Base-by-base conservation (phyloP, 371 early-diverging fungal species). In the Syncephalastrum contaminatum region DNA sequence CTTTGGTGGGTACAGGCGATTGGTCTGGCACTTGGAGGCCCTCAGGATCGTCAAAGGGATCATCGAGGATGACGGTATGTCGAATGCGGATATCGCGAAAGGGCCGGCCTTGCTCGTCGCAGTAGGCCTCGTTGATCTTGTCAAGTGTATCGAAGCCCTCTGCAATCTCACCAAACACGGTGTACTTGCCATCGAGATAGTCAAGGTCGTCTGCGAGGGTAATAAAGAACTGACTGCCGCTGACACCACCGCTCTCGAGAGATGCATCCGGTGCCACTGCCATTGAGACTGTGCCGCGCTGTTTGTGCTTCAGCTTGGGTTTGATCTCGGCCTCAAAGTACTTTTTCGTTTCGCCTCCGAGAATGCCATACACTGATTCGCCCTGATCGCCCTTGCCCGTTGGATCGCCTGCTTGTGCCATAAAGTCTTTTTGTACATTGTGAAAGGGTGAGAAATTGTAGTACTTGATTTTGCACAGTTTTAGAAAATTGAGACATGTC, bases 151-250 rank as follows among this genome's bases (percentile, higher is more conserved):
- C 98, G 53, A 91, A 73, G 0, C 99, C 99, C 70, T 97, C 97
- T 0, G 91, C 93, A 1, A 99, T 93, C 54, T 90, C 77, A 0
- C 99, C 99, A 86, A 99, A 96, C 18, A 98, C 89, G 8, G 96
- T 93, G 51, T 97, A 96, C 61, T 92, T 91, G n/a, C 94, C 95
- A 68, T 99, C 96, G 30, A 99, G 77, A 66, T 95, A 96, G 47
- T 90, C 90, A 15, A 97, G 67, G 44, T 75, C 72, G 24, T 96
- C 94, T 1, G 80, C 82, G 30, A 97, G 73, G 0, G 99, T 97
- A 50, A 99, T 93, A 58, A 99, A 98, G 64, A 99, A 99, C 73
- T 99, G 99, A 39, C 95, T 94, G 8, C 87, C 86, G 53, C 83
- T 86, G 0, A 84, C 77, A n/a, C 81, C 80, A 0, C 78, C 70